Percentiles rank a stretch among this genome's conserved stretches.
phyloP scores from a whole-genome alignment of 2,329 filamentous ascomycete species.

The Trichoderma sp. region DNA sequence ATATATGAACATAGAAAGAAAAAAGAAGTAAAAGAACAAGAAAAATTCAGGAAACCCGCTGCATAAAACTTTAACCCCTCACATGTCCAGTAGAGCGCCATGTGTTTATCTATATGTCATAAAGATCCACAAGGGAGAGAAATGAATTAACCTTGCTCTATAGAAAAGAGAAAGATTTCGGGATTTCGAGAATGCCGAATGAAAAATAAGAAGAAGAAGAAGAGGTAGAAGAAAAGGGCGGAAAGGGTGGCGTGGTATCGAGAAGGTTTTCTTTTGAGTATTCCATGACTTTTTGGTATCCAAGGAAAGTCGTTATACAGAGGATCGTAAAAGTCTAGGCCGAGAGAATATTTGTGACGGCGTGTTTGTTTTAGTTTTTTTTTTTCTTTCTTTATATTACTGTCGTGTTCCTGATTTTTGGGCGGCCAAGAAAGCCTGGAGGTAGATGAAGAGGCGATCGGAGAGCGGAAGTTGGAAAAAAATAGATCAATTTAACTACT shows the following conservation, averaged over 20 bases:
- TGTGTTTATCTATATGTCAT: slow-evolving; percentile 24
- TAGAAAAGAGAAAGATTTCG: slow-evolving; percentile 8
- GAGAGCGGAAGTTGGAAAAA: background rate
- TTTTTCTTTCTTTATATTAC: slow-evolving; percentile 1
- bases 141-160: slow-evolving; percentile 26
- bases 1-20: background rate
- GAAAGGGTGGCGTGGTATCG: slow-evolving; percentile 25
- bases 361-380: background rate
- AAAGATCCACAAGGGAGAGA: slow-evolving; percentile 24
- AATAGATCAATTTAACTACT: slow-evolving; percentile 17
- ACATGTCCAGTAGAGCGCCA: slow-evolving; percentile 20
- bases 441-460: background rate
- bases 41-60: slow-evolving; percentile 32
- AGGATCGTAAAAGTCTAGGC: slow-evolving; percentile 26
- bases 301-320: slow-evolving; percentile 30
- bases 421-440: background rate
- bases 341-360: slow-evolving; percentile 13
- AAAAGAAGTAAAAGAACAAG: background rate
- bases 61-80: slow-evolving; percentile 33
- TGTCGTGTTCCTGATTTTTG: slow-evolving; percentile 15
- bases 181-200: slow-evolving; percentile 23
- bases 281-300: slow-evolving; percentile 28
- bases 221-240: slow-evolving; percentile 12
- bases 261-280: slow-evolving; percentile 11
- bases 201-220: slow-evolving; percentile 23